Percentiles rank a stretch among this genome's conserved stretches.
phyloP scores from a whole-genome alignment of 1,139 yeast genomes.

The Yamadazyma trypodendri region DNA sequence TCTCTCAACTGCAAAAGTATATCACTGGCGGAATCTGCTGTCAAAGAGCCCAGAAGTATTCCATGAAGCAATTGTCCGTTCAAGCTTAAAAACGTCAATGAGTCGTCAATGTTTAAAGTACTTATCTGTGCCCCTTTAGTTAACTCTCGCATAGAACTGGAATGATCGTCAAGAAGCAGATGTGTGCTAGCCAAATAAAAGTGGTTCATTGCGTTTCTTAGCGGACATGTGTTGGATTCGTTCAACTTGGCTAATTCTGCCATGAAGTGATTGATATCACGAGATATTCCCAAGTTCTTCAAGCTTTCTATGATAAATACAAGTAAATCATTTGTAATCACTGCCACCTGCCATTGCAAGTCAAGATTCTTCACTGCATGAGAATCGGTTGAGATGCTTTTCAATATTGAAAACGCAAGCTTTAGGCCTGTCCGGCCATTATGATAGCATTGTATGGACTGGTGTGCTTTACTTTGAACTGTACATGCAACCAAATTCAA shows the following conservation, averaged over 20 bases:
- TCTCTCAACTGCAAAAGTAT: neutral
- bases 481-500: constrained; percentile 32
- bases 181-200: constrained; percentile 19
- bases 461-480: constrained; percentile 16
- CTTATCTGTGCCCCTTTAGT: constrained; percentile 7
- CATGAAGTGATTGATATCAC: constrained; percentile 51
- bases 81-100: constrained; percentile 4
- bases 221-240: constrained; percentile 23
- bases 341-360: constrained; percentile 37
- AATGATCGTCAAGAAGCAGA: constrained; percentile 14
- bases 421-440: constrained; percentile 40
- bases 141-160: constrained; percentile 4
- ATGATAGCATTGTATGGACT: constrained; percentile 24
- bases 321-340: constrained; percentile 34
- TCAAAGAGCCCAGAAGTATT: neutral
- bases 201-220: constrained; percentile 26
- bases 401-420: constrained; percentile 40
- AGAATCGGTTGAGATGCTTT: constrained; percentile 28
- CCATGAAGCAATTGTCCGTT: constrained; percentile 6
- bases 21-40: neutral
- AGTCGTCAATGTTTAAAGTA: constrained; percentile 5
- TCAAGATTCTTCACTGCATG: constrained; percentile 20
- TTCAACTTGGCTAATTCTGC: constrained; percentile 45
- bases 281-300: constrained; percentile 50
- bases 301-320: constrained; percentile 32